Evolutionary conservation across 176 grass and related monocot species (phyloP), one percentile per base, ranked within the genome.

Genomic region (Eragrostis nindensis): DNA sequence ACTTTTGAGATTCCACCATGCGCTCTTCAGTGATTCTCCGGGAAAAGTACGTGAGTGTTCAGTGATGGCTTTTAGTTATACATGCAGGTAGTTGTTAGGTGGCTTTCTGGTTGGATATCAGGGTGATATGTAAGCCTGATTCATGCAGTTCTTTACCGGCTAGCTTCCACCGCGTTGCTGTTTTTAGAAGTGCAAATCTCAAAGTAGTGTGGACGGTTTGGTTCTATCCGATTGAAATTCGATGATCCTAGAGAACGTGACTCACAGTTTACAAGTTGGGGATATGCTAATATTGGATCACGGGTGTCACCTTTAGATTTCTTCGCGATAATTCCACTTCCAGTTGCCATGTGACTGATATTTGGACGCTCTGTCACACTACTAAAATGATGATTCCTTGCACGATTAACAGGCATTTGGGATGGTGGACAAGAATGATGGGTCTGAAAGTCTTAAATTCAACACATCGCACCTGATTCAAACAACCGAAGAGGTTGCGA

Each of bases 401-500:
- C 61, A 79, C 32, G 16, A 47, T 39, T 68, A 74, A 0, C 79
- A 83, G 79, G 68, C 60, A 55, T 74, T 74, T 60, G 82, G 52
- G 44, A 90, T 90, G 83, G 74, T 86, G 79, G 80, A 74, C 52
- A 74, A 90, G 32, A 86, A 55, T n/a, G 88, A 86, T 65, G 86
- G 85, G 46, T 78, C 90, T 24, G 89, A 92, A 66, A 82, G 76
- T 46, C 56, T 82, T 47, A 92, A 86, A 68, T 85, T 89, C 57
- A 85, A 50, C 61, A 63, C 69, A 8, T 80, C 81, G 0, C 62
- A 86, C 71, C 71, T 94, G 61, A 87, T 87, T 75, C 92, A 94
- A 76, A 87, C 91, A 77, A 92, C 92, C 0, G 92, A 92, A 85
- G 95, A 98, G 87, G 90, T 74, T 61, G 92, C 92, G 0, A 82